Conservation (phyloP, 805 yeast genomes). For the Saturnispora dispora region DNA sequence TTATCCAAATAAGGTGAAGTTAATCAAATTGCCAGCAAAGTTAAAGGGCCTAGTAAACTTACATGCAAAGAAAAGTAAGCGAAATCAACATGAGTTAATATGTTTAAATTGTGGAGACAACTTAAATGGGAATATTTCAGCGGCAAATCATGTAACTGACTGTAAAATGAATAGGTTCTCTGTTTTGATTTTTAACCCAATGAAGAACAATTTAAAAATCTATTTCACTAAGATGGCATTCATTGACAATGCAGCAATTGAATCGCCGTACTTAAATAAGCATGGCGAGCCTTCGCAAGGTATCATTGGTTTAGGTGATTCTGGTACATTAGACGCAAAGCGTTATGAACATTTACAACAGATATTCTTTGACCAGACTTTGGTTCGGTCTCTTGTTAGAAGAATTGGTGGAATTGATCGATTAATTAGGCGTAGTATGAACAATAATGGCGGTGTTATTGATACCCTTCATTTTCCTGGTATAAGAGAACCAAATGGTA, state of each 20-base stretch:
- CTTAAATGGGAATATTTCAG: constrained; percentile 6
- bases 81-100: constrained; percentile 5
- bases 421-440: constrained; percentile 3
- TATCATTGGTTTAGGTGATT: constrained; percentile 43
- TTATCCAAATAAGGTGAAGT: constrained; percentile 46
- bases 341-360: constrained; percentile 51
- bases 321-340: constrained; percentile 42
- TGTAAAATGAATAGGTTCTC: constrained; percentile 19
- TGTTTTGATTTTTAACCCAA: constrained; percentile 22
- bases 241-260: constrained; percentile 25
- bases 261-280: constrained; percentile 61
- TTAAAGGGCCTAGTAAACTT: constrained; percentile 10
- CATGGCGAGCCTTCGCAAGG: constrained; percentile 68
- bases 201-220: constrained; percentile 15
- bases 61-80: constrained; percentile 7
- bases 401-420: constrained; percentile 4
- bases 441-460: constrained; percentile 8
- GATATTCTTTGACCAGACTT: constrained; percentile 47
- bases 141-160: constrained; percentile 12
- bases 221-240: constrained; percentile 7
- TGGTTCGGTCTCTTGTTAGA: constrained; percentile 14
- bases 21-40: constrained; percentile 41
- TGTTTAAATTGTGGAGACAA: constrained; percentile 24
- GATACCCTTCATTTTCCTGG: constrained; percentile 16
- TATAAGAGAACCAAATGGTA: constrained; percentile 21